Evolutionary conservation across 2,329 filamentous ascomycete species (phyloP), one percentile per base, ranked within the genome.

Genomic region (Magnaporthiopsis rhizophila): DNA sequence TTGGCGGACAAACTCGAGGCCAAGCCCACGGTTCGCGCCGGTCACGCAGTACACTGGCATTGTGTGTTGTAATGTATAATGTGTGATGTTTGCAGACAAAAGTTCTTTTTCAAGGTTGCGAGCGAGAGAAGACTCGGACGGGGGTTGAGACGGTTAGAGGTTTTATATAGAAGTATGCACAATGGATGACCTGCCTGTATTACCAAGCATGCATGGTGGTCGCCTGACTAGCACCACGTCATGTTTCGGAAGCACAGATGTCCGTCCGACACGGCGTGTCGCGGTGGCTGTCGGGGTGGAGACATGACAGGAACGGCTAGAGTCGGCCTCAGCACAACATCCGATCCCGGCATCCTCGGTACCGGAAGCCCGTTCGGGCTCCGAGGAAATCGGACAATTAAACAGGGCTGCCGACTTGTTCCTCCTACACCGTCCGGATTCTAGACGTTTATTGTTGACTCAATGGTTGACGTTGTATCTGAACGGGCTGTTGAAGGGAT

Each of bases 21-120:
- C 73, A 62, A 70, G 68, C 58, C 69, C 70, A 15, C 68, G 73
- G 70, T 69, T 77, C 65, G 68, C 70, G 68, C 73, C 73, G 21
- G 70, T 72, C 61, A 75, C 68, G 65, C 71, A 72, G 66, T 73
- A 74, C 26, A 70, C 67, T 12, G 72, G 70, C 73, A 74, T 74
- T n/a, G 57, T 67, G 12, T 12, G 34, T 36, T 18, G 11, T 58
- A 11, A 32, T 26, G 36, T 11, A 21, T 61, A 21, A 38, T 61
- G 34, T 50, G 36, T 18, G n/a, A 13, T 62, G 26, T 32, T 13
- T 24, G 13, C 11, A 8, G 60, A 36, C 28, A 26, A 4, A 24
- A 21, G 5, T 24, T 9, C 5, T 53, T 53, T 13, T 21, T 45
- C n/a, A 21, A n/a, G 3, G 45, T 24, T 53, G 45, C 45, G 45